Percentiles rank a stretch among this genome's conserved stretches.
Evolutionary conservation across 2,329 filamentous ascomycete species (phyloP).

Genomic region (Epichloe sp.): DNA sequence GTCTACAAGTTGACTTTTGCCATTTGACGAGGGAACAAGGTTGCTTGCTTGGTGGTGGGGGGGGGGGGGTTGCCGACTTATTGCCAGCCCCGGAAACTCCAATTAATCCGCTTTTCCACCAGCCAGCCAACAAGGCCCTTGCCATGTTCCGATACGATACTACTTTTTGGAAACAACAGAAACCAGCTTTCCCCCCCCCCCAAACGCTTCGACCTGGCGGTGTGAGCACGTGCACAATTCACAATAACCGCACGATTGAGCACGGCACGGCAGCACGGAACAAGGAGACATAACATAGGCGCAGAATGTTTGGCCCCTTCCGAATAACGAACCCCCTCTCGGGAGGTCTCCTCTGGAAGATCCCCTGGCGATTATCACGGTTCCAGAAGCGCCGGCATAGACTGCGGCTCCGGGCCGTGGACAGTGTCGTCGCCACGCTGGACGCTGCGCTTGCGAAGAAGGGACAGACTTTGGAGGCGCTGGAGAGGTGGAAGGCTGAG

Average conservation of each 20-base stretch:
- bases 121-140: too few relatives aligned
- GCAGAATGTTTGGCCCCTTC: conserved; percentile 70
- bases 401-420: conserved; percentile 69
- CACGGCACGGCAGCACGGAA: background rate
- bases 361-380: conserved; percentile 84
- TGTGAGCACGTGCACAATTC: too few relatives aligned
- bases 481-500: conserved; percentile 85
- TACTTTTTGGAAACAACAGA: too few relatives aligned
- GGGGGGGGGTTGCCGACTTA: background rate
- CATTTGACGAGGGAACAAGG: too few relatives aligned
- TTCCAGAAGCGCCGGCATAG: conserved; percentile 85
- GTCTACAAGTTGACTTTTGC: too few relatives aligned
- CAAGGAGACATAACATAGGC: background rate
- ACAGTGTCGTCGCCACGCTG: conserved; percentile 73
- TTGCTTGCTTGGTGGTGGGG: too few relatives aligned
- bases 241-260: too few relatives aligned
- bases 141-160: too few relatives aligned
- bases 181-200: too few relatives aligned
- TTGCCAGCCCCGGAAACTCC: background rate
- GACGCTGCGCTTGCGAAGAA: conserved; percentile 64
- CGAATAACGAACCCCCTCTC: conserved; percentile 62
- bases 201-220: too few relatives aligned
- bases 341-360: conserved; percentile 88
- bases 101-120: background rate
- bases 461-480: conserved; percentile 57